phyloP scores from a whole-genome alignment of 1,284 basidiomycete species.

The Irpex rosettiformis region DNA sequence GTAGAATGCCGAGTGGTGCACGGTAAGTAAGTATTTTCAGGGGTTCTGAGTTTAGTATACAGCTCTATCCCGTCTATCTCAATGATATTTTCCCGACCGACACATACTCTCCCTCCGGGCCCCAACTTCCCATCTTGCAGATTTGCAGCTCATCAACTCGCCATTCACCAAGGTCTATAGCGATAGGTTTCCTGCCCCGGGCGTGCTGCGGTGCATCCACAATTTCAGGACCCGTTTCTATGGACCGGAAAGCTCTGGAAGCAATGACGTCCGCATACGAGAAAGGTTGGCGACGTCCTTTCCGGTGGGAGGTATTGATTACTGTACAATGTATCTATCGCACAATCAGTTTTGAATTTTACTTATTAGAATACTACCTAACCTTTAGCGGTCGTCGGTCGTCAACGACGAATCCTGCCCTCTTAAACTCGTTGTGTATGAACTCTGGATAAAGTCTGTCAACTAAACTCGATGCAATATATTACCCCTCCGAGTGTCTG shows the following conservation, averaged over 20 bases:
- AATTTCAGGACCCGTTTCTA: slow-evolving; percentile 4
- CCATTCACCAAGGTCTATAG: slow-evolving; percentile 44
- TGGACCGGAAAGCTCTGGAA: slow-evolving; percentile 27
- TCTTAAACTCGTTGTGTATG: slow-evolving; percentile 42
- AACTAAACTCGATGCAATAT: not conserved
- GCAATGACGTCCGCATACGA: slow-evolving; percentile 43
- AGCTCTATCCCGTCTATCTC: too few relatives aligned
- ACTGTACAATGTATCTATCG: slow-evolving; percentile 66
- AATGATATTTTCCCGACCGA: slow-evolving; percentile 23
- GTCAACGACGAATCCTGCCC: slow-evolving; percentile 39
- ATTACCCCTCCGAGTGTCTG: not conserved
- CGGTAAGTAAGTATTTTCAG: too few relatives aligned
- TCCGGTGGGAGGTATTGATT: slow-evolving; percentile 56
- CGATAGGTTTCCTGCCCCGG: slow-evolving; percentile 19
- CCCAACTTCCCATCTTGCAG: slow-evolving; percentile 60
- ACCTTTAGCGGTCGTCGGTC: slow-evolving; percentile 61
- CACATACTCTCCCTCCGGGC: slow-evolving; percentile 53
- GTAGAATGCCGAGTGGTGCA: too few relatives aligned
- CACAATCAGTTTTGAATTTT: too few relatives aligned
- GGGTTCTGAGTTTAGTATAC: too few relatives aligned
- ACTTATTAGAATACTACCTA: too few relatives aligned
- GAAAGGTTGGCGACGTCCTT: slow-evolving; percentile 36
- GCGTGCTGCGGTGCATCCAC: not conserved
- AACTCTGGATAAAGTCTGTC: slow-evolving; percentile 32
- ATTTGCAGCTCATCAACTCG: slow-evolving; percentile 49